Base-by-base conservation (phyloP, 495 filamentous ascomycete genomes). In the Talaromyces adpressus region DNA sequence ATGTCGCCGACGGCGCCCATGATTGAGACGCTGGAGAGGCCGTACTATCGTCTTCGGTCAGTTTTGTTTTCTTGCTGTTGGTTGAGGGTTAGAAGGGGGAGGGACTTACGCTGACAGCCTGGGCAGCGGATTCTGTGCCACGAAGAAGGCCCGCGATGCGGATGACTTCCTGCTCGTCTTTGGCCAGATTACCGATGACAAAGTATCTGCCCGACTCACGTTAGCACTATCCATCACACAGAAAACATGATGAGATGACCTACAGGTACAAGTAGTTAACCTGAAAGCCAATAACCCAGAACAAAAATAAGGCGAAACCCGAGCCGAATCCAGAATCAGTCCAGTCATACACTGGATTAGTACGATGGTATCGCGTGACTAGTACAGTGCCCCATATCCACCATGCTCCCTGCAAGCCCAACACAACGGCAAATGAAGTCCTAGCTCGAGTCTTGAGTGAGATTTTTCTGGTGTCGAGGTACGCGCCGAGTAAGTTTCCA, bases 201-300 rank as follows among this genome's bases (percentile, higher is more conserved):
- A 87, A 89, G 73, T 87, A 87, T 32, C 82, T 85, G 27, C 27
- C 27, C 27, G 27, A 45, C 47, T 39, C 4, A 16, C 30, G 59
- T 71, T 23, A 69, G 11, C 12, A 41, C 12, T 41, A 41, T 16
- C 36, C 36, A 64, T 27, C 27, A 27, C 27, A 27, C 1, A 27
- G 0, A 27, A 27, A 27, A 27, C 27, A 27, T 27, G 27, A 27
- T 4, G 2, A 27, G 27, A 27, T 27, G 27, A 27, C 27, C 27
- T 68, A 87, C 77, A 87, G 67, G 67, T 81, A 87, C 63, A 87
- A 77, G 68, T 87, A 88, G 64, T 87, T 88, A 20, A 87, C 62
- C 69, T 88, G 85, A 67, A 89, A 89, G 0, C 82, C 80, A 23
- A 77, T 69, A 34, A 83, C 82, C 70, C 84, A 78, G 63, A 87